Base-by-base conservation (phyloP, 1,284 basidiomycete genomes). In the Fomes fomentarius region DNA sequence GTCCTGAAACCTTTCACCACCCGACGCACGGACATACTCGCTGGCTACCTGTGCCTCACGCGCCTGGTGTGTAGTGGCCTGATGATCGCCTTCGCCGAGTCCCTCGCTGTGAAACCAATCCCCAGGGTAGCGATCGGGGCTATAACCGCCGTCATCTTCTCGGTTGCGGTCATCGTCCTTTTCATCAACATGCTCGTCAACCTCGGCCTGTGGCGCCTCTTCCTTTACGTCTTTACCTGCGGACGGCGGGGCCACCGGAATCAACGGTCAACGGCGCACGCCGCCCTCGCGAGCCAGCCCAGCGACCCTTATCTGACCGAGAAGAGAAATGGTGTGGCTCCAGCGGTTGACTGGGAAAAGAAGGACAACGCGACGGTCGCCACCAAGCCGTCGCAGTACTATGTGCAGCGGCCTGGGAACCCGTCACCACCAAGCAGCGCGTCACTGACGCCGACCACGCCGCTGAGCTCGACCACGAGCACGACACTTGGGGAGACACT, bases 51-150 rank as follows among this genome's bases (percentile, higher is more conserved):
- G 38, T 79, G 83, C 38, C 69, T 85, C 57, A 77, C 82, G 8
- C 82, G 91, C 6, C 71, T 92, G 22, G 71, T 87, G 10, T 83
- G 82, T 56, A 80, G 82, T 10, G 86, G 81, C 2, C 67, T 89
- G 14, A 72, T 87, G 69, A 79, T 93, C 60, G 79, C 87, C 0
- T 93, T 93, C 66, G 71, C 89, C 44, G 75, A 85, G 63, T 75
- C 69, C 7, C 64, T 93, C 24, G 65, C 72, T 3, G 75, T 93
- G 26, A 73, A 78, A 21, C 77, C 91, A 25, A 93, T 94, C 59
- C 82, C 84, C 17, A 84, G 91, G n/a, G 85, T 88, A 2, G 87
- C 75, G 21, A 83, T 93, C 51, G 91, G 90, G 14, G 76, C 85
- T 50, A 76, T 90, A 54, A 75, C 82, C 35, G 80, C 81, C 9